These are phyloP conservation scores for Thymus mandschuricus DNA, from an alignment of 257 asterid genomes.

Conservation along the genomic window DNA sequence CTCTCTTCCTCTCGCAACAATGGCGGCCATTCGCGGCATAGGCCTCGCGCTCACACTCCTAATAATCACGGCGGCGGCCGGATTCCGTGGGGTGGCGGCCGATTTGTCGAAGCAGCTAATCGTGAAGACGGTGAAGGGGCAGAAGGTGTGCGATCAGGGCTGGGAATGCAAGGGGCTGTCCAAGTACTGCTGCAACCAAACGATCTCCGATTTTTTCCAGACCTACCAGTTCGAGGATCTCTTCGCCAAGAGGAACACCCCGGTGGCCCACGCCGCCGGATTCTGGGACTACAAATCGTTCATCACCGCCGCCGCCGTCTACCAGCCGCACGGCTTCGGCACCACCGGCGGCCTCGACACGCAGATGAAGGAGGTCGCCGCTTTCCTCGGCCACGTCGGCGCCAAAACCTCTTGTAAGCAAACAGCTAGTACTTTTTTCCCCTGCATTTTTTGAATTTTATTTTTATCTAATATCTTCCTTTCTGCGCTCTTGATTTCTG, in stretches of 20 bases:
- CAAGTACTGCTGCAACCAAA: constrained; percentile 70
- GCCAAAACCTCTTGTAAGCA: constrained; percentile 77
- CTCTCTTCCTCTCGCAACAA: constrained; percentile 14
- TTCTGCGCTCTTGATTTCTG: background rate
- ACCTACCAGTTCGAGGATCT: constrained; percentile 74
- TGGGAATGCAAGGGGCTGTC: constrained; percentile 78
- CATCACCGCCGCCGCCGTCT: constrained; percentile 66
- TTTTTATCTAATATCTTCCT: background rate
- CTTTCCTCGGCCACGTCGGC: constrained; percentile 88
- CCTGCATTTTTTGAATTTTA: background rate
- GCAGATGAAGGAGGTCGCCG: constrained; percentile 83
- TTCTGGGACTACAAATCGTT: constrained; percentile 84
- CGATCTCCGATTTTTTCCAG: constrained; percentile 72
- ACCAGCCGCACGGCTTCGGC: constrained; percentile 83
- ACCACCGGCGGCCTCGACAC: constrained; percentile 69
- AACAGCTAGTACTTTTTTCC: too few species aligned
- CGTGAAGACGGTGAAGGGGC: constrained; percentile 61
- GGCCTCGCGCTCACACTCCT: constrained; percentile 28
- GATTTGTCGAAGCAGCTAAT: constrained; percentile 41
- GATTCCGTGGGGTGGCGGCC: constrained; percentile 31
- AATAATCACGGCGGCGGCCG: constrained; percentile 30
- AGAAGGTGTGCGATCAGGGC: constrained; percentile 65
- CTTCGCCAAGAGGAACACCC: constrained; percentile 73
- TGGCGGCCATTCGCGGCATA: constrained; percentile 27
- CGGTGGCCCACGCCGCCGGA: constrained; percentile 75